Percentiles rank a stretch among this genome's conserved stretches.
Evolutionary conservation across 2,329 filamentous ascomycete genomes (phyloP).

Genomic region (Monosporascus ibericus): DNA sequence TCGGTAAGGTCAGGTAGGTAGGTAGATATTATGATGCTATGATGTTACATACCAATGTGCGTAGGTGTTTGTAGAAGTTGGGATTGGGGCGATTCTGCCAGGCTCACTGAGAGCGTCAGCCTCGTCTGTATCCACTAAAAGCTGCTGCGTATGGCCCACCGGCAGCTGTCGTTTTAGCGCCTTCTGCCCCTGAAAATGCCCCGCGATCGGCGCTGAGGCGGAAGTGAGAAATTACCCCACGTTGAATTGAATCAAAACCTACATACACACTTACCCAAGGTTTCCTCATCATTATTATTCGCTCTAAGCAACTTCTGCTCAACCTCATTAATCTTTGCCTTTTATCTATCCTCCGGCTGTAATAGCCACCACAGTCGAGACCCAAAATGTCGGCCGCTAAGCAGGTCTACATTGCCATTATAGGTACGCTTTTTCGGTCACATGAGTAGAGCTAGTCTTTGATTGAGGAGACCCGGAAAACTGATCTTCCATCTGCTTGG

Average conservation of each 20-base stretch:
- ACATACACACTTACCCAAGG: not conserved
- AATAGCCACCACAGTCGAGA: not conserved
- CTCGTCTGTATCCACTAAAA: not conserved
- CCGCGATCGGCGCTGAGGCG: constrained; percentile 20
- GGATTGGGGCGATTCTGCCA: not conserved
- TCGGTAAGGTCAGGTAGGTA: not conserved
- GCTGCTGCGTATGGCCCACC: not conserved
- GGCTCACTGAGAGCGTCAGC: no score
- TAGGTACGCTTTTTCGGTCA: constrained; percentile 20
- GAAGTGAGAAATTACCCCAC: constrained; percentile 12
- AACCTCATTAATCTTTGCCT: no score
- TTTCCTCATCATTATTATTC: no score
- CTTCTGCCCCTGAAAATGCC: constrained; percentile 11
- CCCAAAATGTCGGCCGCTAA: constrained; percentile 36
- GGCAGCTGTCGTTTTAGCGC: constrained; percentile 6
- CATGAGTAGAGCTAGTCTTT: no score
- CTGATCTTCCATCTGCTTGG: constrained; percentile 2
- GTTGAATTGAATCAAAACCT: constrained; percentile 1
- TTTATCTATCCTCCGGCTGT: no score
- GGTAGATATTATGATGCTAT: not conserved
- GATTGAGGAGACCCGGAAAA: no score
- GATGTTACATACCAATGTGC: not conserved
- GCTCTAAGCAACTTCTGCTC: no score
- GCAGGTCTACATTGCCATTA: constrained; percentile 47
- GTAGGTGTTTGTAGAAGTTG: not conserved